A percentile compares a stretch with the other conserved stretches of the same genome.
These are phyloP conservation scores for Fagopyrum esculentum DNA, from an alignment of 148 eudicot species.

Conservation along the genomic window DNA sequence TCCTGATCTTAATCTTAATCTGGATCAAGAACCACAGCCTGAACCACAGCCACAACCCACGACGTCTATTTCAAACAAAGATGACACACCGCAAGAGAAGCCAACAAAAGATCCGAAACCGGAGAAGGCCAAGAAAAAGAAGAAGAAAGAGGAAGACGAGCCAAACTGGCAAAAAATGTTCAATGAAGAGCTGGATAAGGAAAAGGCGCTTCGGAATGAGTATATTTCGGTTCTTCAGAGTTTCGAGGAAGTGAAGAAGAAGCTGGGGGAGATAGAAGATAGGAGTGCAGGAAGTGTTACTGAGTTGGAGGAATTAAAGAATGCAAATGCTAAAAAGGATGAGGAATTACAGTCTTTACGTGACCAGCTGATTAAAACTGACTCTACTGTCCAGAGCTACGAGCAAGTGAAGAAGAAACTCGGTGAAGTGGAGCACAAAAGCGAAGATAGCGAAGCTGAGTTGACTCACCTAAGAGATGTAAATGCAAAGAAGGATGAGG, in stretches of 20 bases:
- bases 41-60: not conserved
- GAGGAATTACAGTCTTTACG: not conserved
- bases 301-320: not conserved
- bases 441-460: not conserved
- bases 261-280: constrained; percentile 45
- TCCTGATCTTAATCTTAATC: constrained; percentile 35
- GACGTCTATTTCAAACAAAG: not conserved
- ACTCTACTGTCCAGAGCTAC: not conserved
- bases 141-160: not conserved
- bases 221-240: constrained; percentile 34
- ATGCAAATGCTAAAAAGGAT: not conserved
- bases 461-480: constrained; percentile 33
- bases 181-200: not conserved
- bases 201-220: not conserved
- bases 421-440: constrained; percentile 16
- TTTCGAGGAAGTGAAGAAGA: constrained; percentile 63
- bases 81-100: not conserved
- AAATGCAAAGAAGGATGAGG: constrained; percentile 49
- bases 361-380: not conserved
- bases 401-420: constrained; percentile 9
- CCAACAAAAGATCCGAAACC: not conserved
- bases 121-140: constrained; percentile 8
- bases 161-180: constrained; percentile 4
- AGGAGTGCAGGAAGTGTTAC: not conserved
- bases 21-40: constrained; percentile 29